Evolutionary conservation across 1,284 basidiomycete genomes (phyloP), one percentile per base, ranked within the genome.

Genomic region (Leccinum pachyderme): DNA sequence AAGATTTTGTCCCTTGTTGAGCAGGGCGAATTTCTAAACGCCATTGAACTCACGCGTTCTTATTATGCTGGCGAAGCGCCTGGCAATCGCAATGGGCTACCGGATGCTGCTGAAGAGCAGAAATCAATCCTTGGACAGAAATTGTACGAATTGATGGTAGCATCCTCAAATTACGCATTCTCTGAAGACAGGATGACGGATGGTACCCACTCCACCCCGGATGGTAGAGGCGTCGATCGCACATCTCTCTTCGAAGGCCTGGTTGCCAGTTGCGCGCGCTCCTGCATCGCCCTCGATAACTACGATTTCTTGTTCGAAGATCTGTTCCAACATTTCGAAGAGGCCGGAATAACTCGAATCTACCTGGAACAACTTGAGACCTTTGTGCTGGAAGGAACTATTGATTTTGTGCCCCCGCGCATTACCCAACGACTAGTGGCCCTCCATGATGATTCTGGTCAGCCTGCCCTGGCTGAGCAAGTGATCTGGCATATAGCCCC

Each of bases 401-500:
- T 99, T 33, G 80, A 79, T 11, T 78, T 82, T 33, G 82, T 96
- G 5, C 93, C 97, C 4, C 93, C 93, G 7, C 83, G 86, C 47
- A 88, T 98, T 48, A 90, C 93, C 6, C 94, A 99, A 70, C 81
- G 86, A 44, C 76, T 99, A 24, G 81, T 99, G 48, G 81, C 81
- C 1, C 77, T 92, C 56, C 91, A 97, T 62, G 88, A 89, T 50
- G 82, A 87, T 35, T 80, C 84, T 39, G 77, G 78, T 5, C 83
- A 88, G 53, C 87, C 88, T 22, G 89, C 90, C 49, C 77, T 86
- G 3, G 91, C 92, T 1, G 95, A 99, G 69, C 81, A 84, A 39
- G 79, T 99, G 56, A 96, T 99, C 53, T 98, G 95, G 92, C 93
- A 97, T 69, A 93, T 98, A 56, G 91, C 98, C 62, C 94, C 96